phyloP scores from a whole-genome alignment of 2,329 filamentous ascomycete genomes.

The Trichothecium roseum region DNA sequence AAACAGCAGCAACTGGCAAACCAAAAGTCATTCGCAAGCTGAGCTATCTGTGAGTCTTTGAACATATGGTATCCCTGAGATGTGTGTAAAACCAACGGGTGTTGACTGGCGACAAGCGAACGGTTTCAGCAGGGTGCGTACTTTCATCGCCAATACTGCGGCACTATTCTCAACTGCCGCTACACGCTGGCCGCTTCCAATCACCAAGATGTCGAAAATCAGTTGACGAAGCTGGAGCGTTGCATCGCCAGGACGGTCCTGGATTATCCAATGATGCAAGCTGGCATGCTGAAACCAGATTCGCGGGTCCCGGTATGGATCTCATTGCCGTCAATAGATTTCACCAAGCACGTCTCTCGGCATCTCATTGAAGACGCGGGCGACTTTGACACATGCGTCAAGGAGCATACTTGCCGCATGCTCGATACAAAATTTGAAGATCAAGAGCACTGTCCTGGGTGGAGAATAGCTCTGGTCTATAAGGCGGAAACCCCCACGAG shows the following conservation, averaged over 20 bases:
- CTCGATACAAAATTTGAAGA: conserved; percentile 10
- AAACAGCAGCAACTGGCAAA: no score
- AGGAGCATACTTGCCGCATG: conserved; percentile 1
- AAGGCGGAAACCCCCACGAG: conserved; percentile 3
- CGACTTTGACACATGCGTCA: conserved; percentile 1
- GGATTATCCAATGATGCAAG: conserved; percentile 11
- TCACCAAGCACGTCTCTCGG: conserved; percentile 11
- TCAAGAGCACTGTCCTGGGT: conserved; percentile 13
- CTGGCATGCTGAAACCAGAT: conserved; percentile 8
- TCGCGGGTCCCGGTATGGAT: conserved; percentile 8
- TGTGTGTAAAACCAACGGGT: no score
- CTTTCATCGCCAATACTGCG: no score
- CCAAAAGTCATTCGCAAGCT: no score
- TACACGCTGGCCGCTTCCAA: no score
- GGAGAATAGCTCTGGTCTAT: conserved; percentile 12
- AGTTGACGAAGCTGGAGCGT: conserved; percentile 2
- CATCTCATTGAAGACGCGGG: not conserved
- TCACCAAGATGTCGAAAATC: no score
- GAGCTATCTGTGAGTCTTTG: no score
- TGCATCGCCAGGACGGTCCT: conserved; percentile 9
- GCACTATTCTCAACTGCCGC: no score
- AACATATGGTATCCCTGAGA: no score
- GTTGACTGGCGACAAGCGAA: no score
- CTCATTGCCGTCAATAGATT: conserved; percentile 8
- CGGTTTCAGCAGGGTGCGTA: no score